Conservation (phyloP, 2,329 filamentous ascomycete genomes). For the Geosmithia morbida region DNA sequence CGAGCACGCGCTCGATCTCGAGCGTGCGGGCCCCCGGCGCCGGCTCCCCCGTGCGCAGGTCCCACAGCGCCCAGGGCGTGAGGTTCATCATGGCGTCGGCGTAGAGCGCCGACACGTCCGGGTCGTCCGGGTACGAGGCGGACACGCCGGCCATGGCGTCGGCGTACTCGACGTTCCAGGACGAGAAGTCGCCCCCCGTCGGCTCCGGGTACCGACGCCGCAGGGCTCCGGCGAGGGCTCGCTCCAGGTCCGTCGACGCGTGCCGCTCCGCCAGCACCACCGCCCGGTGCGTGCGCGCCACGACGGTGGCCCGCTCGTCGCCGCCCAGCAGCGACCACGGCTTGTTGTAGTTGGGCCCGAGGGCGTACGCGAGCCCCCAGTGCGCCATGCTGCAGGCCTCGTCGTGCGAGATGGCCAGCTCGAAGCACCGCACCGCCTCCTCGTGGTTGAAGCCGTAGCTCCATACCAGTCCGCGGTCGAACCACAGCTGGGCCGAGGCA, state of each 20-base stretch:
- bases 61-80: slow-evolving; percentile 29
- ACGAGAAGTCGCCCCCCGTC: slow-evolving; percentile 15
- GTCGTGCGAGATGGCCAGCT: slow-evolving; percentile 41
- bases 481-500: slow-evolving; percentile 47
- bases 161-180: slow-evolving; percentile 19
- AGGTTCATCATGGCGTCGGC: slow-evolving; percentile 32
- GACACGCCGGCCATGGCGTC: slow-evolving; percentile 23
- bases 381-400: slow-evolving; percentile 44
- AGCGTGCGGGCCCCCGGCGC: slow-evolving; percentile 7
- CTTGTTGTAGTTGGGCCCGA: slow-evolving; percentile 67
- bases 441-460: slow-evolving; percentile 65
- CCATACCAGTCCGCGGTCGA: slow-evolving; percentile 60
- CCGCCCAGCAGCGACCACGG: slow-evolving; percentile 59
- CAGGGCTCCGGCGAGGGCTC: slow-evolving; percentile 49
- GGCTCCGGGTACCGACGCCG: slow-evolving; percentile 39
- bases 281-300: slow-evolving; percentile 20
- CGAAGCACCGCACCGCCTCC: slow-evolving; percentile 51
- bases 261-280: slow-evolving; percentile 11
- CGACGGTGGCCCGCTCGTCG: slow-evolving; percentile 36
- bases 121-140: slow-evolving; percentile 20
- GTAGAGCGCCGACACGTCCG: slow-evolving; percentile 20
- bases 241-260: slow-evolving; percentile 27
- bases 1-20: slow-evolving; percentile 7
- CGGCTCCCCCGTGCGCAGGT: slow-evolving; percentile 13
- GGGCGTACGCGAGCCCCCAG: slow-evolving; percentile 56